Conservation (phyloP, 1,284 basidiomycete species). For the Ustilago curta region DNA sequence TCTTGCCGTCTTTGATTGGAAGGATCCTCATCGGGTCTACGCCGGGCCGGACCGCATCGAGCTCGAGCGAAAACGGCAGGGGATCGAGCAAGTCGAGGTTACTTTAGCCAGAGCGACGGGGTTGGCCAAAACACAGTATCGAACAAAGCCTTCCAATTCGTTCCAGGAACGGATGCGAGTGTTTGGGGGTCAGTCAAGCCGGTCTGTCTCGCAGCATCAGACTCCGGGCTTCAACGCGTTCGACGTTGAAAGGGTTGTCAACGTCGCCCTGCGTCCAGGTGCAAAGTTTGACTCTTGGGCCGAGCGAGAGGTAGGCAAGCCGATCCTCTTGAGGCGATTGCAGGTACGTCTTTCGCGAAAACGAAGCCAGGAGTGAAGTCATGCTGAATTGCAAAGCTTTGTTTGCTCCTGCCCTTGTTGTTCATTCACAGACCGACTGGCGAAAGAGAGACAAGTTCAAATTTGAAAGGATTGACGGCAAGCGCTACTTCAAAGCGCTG, state of each 20-base stretch:
- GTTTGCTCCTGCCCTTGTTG: neutral
- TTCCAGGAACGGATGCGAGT: conserved; percentile 42
- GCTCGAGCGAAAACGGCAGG: conserved; percentile 1
- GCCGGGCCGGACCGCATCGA: conserved; percentile 19
- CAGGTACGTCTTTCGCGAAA: conserved; percentile 11
- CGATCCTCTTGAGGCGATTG: conserved; percentile 4
- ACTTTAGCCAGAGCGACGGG: neutral
- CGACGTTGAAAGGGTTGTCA: conserved; percentile 36
- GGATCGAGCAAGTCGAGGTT: conserved; percentile 26
- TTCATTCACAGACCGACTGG: conserved; percentile 1
- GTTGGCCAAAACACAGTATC: neutral
- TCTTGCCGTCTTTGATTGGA: conserved; percentile 40
- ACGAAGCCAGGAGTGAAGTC: too few species aligned
- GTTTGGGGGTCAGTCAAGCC: neutral
- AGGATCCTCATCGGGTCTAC: conserved; percentile 37
- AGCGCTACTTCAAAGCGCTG: conserved; percentile 17
- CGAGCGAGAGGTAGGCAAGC: conserved; percentile 23
- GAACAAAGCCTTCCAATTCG: conserved; percentile 9
- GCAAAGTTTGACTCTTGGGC: conserved; percentile 32
- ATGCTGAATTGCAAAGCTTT: neutral
- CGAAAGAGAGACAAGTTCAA: conserved; percentile 4
- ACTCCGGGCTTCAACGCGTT: conserved; percentile 6
- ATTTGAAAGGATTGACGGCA: conserved; percentile 24
- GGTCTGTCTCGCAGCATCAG: conserved; percentile 26
- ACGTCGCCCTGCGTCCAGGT: conserved; percentile 30